Base-by-base conservation (phyloP, 2,329 filamentous ascomycete species). In the Pyrenochaeta sp. region DNA sequence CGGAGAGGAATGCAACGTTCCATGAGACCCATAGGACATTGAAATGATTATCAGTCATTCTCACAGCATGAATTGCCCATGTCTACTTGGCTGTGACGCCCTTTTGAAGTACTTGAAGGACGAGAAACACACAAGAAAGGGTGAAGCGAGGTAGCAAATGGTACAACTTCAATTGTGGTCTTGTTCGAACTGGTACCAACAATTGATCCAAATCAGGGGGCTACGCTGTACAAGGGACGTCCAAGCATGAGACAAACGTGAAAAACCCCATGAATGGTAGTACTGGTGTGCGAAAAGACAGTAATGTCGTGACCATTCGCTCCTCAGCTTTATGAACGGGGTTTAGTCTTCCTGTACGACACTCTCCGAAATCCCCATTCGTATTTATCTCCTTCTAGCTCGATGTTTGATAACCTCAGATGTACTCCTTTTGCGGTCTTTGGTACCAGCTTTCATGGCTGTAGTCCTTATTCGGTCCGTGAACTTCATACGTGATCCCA, bases 401-500 rank as follows among this genome's bases (percentile, higher is more conserved):
- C 11, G 11, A 7, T 14, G 9, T 28, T 31, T 17, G n/a, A 22
- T 22, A 7, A n/a, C 11, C n/a, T 34, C 31, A 22, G 19, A 9
- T 41, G 13, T 24, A 18, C 15, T 24, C 32, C 6, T 14, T 13
- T 10, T 14, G 19, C 4, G 52, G 53, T 26, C 65, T 57, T 39
- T 54, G 52, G 41, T 71, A 76, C 55, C 65, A 67, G 18, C 71
- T 73, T 38, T 69, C 68, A 23, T 68, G 64, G n/a, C 59, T 62
- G 46, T 91, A 91, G 60, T 90, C 84, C 71, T 91, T 91, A 65
- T 83, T 83, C 2, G 87, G 88, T 0, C 88, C 88, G 18, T 80
- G 82, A 2, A 90, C 88, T 1, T 76, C 77, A 57, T 90, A 89
- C 38, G 74, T 79, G 30, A 88, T 74, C 20, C 69, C 45, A 22